Base-by-base conservation (phyloP, 179 eudicot genomes). In the Vitellaria paradoxa region DNA sequence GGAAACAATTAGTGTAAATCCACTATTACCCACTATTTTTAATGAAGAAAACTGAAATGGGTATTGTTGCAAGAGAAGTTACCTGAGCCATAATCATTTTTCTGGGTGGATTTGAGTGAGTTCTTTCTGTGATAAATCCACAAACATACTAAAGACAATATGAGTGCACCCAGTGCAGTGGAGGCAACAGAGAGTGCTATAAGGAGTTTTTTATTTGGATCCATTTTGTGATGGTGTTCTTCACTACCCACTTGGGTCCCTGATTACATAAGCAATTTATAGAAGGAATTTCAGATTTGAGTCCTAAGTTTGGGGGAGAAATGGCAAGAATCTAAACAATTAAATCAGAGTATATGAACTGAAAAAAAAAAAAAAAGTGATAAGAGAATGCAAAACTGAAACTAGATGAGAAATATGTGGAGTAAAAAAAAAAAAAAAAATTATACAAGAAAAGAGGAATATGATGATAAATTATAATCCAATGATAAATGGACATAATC, bases 101-200 rank as follows among this genome's bases (percentile, higher is more conserved):
- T 84, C 76, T 84, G 84, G 17, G 52, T 63, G 42, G 81, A 78
- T 86, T 84, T 88, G 69, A 80, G 73, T 57, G 83, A 82, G 30
- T 79, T 79, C 85, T 78, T 90, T 81, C 84, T 83, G 72, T 81
- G 87, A 72, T 67, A 87, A 79, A 85, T 64, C 96, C 96, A 87
- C 50, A 91, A 66, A 56, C 79, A 84, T 55, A 85, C 12, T 77
- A 87, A 50, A 75, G 85, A 79, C 20, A 90, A 37, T 62, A 87
- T 24, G 65, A 90, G 79, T 49, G 78, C 72, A 79, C 80, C 88
- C 78, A 91, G 80, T 56, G 85, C 76, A 80, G 87, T 80, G 57
- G 82, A 82, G 65, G 88, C 86, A 77, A 86, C 80, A 63, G 88
- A 76, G 64, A 88, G 78, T 37, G 89, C 85, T 42, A 88, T 77